Base-by-base conservation (phyloP, 352 stramenopile species). In the Phytophthora pistaciae region DNA sequence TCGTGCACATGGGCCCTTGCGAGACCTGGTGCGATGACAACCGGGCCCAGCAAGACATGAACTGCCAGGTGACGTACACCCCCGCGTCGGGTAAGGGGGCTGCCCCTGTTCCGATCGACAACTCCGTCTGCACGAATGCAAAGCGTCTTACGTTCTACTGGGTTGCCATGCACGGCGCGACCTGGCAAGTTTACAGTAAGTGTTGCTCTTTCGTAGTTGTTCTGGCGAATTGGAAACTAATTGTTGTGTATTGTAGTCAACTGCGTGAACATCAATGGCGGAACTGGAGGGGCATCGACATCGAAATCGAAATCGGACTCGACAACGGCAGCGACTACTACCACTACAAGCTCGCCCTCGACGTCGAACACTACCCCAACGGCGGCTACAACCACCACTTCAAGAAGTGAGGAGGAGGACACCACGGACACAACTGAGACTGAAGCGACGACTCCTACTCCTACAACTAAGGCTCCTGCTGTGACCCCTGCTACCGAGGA, bases 171-270 rank as follows among this genome's bases (percentile, higher is more conserved):
- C 78, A 89, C 48, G 67, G 73, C n/a, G 20, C 75, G 2, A 63
- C 72, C 44, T 91, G 80, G 82, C 82, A 91, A 72, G 72, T 91
- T 58, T 90, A 90, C 70, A 75, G 70, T 77, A 70, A 57, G 59
- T 66, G 64, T 40, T 25, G 14, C 13, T 46, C n/a, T 20, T 38
- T 25, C n/a, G 7, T 20, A 27, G 25, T 16, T 56, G 29, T 9
- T 3, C 56, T 31, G 46, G 59, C 4, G 33, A 58, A 14, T 13
- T 50, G 16, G 16, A 58, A 56, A 62, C 63, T 65, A 69, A 66
- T 33, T 40, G 36, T 44, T 44, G 9, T 44, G 20, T 52, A 27
- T 29, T 18, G 5, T 54, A 77, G 70, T 81, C 25, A 78, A 86
- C 62, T 83, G 75, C 29, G 56, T 74, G 36, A 79, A 68, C 42